These are phyloP conservation scores for Cornus florida DNA, from an alignment of 148 eudicot species.

Conservation along the genomic window DNA sequence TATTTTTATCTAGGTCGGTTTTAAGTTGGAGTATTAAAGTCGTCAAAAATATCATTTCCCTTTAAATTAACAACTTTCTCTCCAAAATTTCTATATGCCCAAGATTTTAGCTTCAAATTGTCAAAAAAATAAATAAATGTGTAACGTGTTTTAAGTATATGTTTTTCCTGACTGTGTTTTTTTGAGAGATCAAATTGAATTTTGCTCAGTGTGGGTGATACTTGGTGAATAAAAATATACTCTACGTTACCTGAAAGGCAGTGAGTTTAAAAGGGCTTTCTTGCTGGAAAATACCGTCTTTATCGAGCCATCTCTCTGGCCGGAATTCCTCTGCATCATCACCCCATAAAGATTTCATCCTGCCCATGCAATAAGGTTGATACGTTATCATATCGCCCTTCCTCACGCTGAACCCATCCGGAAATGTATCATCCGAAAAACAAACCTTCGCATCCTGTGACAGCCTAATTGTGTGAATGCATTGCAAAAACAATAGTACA, in stretches of 20 bases:
- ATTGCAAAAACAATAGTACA: too few species aligned
- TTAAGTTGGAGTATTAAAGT: too few species aligned
- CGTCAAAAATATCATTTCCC: too few species aligned
- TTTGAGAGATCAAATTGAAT: too few species aligned
- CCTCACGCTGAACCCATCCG: slow-evolving; percentile 33
- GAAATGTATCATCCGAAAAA: slow-evolving; percentile 32
- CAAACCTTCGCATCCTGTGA: slow-evolving; percentile 29
- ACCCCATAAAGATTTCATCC: slow-evolving; percentile 39
- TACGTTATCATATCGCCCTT: slow-evolving; percentile 26
- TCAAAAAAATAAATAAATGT: too few species aligned
- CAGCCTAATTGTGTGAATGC: too few species aligned
- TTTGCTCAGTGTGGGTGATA: background rate
- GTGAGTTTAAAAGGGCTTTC: slow-evolving; percentile 41
- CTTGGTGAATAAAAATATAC: background rate
- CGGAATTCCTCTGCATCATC: slow-evolving; percentile 38
- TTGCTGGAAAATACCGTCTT: slow-evolving; percentile 26
- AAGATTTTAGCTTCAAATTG: too few species aligned
- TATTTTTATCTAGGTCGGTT: too few species aligned
- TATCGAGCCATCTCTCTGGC: slow-evolving; percentile 41
- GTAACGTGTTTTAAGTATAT: too few species aligned
- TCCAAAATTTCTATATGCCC: too few species aligned
- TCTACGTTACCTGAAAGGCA: slow-evolving; percentile 34
- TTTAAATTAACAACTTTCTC: too few species aligned
- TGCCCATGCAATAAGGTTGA: slow-evolving; percentile 38
- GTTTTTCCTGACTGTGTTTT: too few species aligned